Evolutionary conservation across 345 rosid species (phyloP), one percentile per base, ranked within the genome.

Genomic region (Citropsis articulata): DNA sequence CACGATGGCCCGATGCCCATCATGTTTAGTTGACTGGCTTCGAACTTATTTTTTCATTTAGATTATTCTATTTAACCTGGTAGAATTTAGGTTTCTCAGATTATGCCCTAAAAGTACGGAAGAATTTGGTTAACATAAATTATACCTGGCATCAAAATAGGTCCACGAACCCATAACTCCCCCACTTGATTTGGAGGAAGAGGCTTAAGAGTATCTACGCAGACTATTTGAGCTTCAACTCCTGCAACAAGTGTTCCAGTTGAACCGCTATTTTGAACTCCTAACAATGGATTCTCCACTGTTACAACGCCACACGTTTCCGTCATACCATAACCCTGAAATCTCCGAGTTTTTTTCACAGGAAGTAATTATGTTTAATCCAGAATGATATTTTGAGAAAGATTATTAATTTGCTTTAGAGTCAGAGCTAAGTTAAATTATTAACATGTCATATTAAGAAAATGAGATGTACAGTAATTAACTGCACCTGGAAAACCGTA

Each of bases 321-420:
- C 10, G 95, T 96, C 98, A 96, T 91, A 50, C 95, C 97, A 78
- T 84, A 96, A 10, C 97, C 98, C 98, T 94, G 87, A 86, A 89
- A 73, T 31, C 76, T 77, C 10, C 72, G 28, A 72, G 7, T 57
- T 55, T 27, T 66, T 31, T 5, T 71, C 66, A 78, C 69, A 71
- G 48, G 56, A 9, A 78, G 56, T 12, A 63, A 69, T 36, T 63
- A 65, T 2, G 56, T 45, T 45, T 45, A 45, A 45, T 16, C 16
- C 16, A 45, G 16, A 45, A 45, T 45, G 50, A 45, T 45, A 10
- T 3, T 45, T 45, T 45, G 18, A 45, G 50, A 45, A 45, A 45
- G 16, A 45, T 45, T 14, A 12, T 45, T 45, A 13, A 45, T 45
- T 45, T 45, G 50, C 16, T 42, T 42, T 42, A 42, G 1, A 42